phyloP scores from a whole-genome alignment of 2,329 filamentous ascomycete genomes.

The Alternaria brassicae region DNA sequence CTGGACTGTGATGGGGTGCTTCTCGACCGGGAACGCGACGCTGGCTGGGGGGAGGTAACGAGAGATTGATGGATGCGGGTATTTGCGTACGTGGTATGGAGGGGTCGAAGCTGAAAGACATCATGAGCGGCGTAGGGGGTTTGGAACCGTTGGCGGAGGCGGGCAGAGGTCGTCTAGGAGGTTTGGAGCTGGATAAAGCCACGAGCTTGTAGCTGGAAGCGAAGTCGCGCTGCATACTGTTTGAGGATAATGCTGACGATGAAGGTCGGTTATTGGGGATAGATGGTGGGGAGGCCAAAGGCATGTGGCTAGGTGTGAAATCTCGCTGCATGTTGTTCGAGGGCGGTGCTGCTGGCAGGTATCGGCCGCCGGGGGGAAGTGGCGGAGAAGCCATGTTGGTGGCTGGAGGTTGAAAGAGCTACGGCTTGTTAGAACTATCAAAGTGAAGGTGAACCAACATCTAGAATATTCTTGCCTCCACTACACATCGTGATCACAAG shows the following conservation, averaged over 20 bases:
- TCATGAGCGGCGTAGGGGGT: not conserved
- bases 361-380: not conserved
- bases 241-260: not conserved
- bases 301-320: not conserved
- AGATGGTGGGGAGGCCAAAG: not conserved
- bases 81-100: not conserved
- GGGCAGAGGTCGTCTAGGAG: conserved; percentile 53
- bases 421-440: not conserved
- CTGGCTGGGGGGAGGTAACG: not conserved
- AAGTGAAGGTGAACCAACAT: conserved; percentile 79
- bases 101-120: conserved; percentile 34
- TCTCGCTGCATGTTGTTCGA: not conserved
- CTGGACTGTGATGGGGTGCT: conserved; percentile 23
- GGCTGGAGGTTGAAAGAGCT: not conserved
- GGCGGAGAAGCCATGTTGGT: not conserved
- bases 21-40: not conserved
- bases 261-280: not conserved
- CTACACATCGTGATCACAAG: conserved; percentile 75
- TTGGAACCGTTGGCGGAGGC: conserved; percentile 32
- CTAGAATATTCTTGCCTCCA: conserved; percentile 71
- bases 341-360: not conserved
- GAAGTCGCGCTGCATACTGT: not conserved
- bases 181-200: conserved; percentile 54
- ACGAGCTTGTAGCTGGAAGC: not conserved
- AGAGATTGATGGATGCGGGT: conserved; percentile 54